Conservation (phyloP, 306 rosid species). For the Argentina anserina region DNA sequence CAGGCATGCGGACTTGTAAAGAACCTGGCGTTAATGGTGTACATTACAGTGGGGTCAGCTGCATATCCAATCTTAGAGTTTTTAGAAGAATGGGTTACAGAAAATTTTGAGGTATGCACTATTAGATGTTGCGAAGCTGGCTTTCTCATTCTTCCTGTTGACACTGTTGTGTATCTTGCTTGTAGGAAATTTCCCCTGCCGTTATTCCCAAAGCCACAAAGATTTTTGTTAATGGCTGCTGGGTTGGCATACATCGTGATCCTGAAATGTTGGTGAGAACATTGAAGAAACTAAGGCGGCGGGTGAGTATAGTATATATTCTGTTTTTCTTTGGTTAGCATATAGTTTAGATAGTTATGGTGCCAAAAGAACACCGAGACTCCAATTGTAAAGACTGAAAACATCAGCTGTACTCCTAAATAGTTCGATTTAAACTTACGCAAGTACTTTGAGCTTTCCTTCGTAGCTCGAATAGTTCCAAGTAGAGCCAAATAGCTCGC, state of each 20-base stretch:
- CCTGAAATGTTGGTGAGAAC: conserved; percentile 99
- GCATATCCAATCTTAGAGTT: conserved; percentile 95
- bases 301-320: conserved; percentile 61
- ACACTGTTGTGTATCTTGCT: conserved; percentile 14
- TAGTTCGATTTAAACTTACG: too few species aligned
- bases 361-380: not conserved
- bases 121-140: conserved; percentile 7
- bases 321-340: not conserved
- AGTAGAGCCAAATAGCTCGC: too few species aligned
- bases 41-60: conserved; percentile 96
- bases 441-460: too few species aligned
- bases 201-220: conserved; percentile 95
- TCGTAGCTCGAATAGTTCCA: too few species aligned
- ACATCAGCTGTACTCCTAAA: not conserved
- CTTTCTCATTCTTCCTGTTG: conserved; percentile 17
- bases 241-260: conserved; percentile 99
- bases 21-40: conserved; percentile 97
- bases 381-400: not conserved
- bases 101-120: conserved; percentile 77
- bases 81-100: conserved; percentile 98
- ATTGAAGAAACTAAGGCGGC: conserved; percentile 77
- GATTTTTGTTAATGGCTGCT: conserved; percentile 96
- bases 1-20: conserved; percentile 99
- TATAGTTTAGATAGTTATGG: not conserved
- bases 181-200: conserved; percentile 95